Evolutionary conservation across 805 yeast genomes (phyloP).

Genomic region (Ogataea glucozyma): DNA sequence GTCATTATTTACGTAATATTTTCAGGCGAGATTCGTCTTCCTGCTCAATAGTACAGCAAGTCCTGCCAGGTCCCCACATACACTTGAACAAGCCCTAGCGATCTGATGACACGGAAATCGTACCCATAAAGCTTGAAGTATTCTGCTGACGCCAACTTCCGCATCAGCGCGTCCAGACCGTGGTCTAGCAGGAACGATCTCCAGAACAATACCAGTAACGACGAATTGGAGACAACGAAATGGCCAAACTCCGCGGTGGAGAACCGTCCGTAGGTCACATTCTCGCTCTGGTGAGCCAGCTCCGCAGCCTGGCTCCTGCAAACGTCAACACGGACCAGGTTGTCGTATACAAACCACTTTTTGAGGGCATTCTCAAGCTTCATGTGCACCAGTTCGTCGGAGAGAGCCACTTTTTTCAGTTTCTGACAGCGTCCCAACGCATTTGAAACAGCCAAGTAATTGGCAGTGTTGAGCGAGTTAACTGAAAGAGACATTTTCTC

Average conservation of each 20-base stretch:
- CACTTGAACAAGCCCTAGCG: conserved; percentile 22
- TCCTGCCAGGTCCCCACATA: conserved; percentile 26
- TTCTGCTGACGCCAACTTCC: background rate
- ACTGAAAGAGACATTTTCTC: conserved; percentile 20
- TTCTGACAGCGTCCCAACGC: conserved; percentile 8
- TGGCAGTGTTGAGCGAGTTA: conserved; percentile 20
- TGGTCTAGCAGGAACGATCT: conserved; percentile 20
- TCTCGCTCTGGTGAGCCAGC: conserved; percentile 19
- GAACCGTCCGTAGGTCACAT: conserved; percentile 22
- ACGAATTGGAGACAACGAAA: conserved; percentile 19
- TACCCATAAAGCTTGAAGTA: conserved; percentile 30
- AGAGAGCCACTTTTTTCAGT: conserved; percentile 20
- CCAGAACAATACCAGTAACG: conserved; percentile 30
- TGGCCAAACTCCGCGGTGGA: conserved; percentile 19
- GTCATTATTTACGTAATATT: too few relatives aligned
- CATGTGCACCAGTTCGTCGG: conserved; percentile 26
- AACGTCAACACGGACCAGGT: conserved; percentile 22
- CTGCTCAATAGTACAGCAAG: conserved; percentile 22
- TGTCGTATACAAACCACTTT: conserved; percentile 28
- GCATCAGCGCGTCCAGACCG: conserved; percentile 13
- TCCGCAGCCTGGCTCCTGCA: conserved; percentile 24
- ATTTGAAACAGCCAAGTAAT: conserved; percentile 11
- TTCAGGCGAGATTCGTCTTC: background rate
- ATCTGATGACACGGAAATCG: conserved; percentile 24
- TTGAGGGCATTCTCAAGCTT: conserved; percentile 26